Conservation (phyloP, 208 protist genomes). For the Trypanosoma cruzi region DNA sequence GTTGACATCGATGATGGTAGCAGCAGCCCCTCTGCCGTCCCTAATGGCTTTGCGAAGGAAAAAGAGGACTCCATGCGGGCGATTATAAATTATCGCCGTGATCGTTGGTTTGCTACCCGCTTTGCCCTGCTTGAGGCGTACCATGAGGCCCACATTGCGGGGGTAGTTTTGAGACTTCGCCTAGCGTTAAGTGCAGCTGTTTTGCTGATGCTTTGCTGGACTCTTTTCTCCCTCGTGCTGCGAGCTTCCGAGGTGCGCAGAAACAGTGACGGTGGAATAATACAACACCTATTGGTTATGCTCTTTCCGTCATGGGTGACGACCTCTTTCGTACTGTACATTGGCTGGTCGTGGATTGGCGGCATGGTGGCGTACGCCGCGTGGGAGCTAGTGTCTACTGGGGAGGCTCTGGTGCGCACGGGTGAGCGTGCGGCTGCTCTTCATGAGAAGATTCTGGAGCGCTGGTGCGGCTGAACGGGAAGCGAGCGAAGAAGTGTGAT, state of each 20-base stretch:
- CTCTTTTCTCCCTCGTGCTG: constrained; percentile 21
- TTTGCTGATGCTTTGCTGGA: constrained; percentile 25
- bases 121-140: constrained; percentile 30
- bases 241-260: constrained; percentile 11
- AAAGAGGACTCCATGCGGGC: not conserved
- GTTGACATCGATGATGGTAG: not conserved
- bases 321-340: constrained; percentile 13
- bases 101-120: constrained; percentile 25
- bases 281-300: constrained; percentile 1
- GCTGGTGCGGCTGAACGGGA: constrained; percentile 6
- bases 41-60: not conserved
- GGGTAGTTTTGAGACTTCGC: constrained; percentile 27
- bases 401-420: constrained; percentile 17
- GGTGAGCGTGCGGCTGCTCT: constrained; percentile 7
- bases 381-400: constrained; percentile 25
- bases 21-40: not conserved
- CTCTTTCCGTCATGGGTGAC: constrained; percentile 28
- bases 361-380: constrained; percentile 28
- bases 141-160: constrained; percentile 4
- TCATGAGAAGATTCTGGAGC: constrained; percentile 27
- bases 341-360: constrained; percentile 32
- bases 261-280: constrained; percentile 3
- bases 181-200: constrained; percentile 16
- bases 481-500: not conserved
- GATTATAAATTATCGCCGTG: constrained; percentile 1